These are phyloP conservation scores for Coniferiporia weirii DNA, from an alignment of 1,284 basidiomycete species.

Conservation along the genomic window DNA sequence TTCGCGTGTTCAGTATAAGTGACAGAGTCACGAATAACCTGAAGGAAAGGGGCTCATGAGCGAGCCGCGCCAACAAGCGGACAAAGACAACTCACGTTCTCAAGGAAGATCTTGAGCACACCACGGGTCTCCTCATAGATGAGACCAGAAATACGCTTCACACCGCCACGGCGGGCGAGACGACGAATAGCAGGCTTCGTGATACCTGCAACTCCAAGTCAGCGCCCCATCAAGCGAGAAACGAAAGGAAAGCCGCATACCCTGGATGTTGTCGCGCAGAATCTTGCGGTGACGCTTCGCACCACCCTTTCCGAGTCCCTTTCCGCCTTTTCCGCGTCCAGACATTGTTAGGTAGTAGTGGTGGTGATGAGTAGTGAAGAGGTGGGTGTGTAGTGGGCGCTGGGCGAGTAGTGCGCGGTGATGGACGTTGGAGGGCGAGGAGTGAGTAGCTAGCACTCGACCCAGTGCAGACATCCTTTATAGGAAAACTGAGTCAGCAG, in stretches of 20 bases:
- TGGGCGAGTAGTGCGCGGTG: too few relatives aligned
- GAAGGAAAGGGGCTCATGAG: slow-evolving; percentile 12
- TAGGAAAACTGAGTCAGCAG: slow-evolving; percentile 8
- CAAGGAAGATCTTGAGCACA: slow-evolving; percentile 69
- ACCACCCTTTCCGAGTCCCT: slow-evolving; percentile 47
- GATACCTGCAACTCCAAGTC: slow-evolving; percentile 22
- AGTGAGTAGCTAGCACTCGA: slow-evolving; percentile 1
- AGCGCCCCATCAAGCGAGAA: not conserved
- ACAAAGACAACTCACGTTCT: slow-evolving; percentile 31
- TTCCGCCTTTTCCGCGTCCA: slow-evolving; percentile 41
- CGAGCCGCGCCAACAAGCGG: not conserved
- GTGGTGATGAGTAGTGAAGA: not conserved
- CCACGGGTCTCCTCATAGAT: slow-evolving; percentile 75
- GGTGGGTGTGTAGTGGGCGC: slow-evolving; percentile 4
- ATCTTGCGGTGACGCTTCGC: slow-evolving; percentile 65
- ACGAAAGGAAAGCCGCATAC: slow-evolving; percentile 18
- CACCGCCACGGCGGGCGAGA: slow-evolving; percentile 70
- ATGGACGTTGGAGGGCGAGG: not conserved
- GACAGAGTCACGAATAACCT: slow-evolving; percentile 90
- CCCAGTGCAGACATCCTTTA: not conserved
- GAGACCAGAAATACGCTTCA: slow-evolving; percentile 66
- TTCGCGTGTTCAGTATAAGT: slow-evolving; percentile 96
- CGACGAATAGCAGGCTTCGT: slow-evolving; percentile 66
- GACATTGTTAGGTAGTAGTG: slow-evolving; percentile 32
- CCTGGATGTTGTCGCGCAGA: slow-evolving; percentile 67